Base-by-base conservation (phyloP, 73 alveolate genomes). In the Symbiodinium natans region DNA sequence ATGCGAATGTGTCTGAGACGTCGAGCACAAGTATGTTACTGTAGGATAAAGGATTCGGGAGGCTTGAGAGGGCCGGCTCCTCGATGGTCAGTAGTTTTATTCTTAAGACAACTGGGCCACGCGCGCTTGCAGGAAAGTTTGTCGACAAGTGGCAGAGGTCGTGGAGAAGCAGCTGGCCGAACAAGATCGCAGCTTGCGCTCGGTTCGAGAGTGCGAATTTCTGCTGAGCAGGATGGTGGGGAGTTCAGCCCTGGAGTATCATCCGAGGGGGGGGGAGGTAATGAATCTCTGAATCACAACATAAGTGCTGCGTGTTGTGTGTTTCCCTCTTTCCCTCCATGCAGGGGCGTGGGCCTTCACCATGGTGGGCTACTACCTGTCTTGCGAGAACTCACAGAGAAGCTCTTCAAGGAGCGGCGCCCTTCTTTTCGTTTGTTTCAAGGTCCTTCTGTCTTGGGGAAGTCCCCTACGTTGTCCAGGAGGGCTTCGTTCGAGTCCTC, bases 341-440 rank as follows among this genome's bases (percentile, higher is more conserved):
- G 73, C 95, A 88, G 99, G 94, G 99, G 99, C n/a, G 99, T 99
- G n/a, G 99, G 99, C 10, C 99, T 99, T 36, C 99, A 99, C 99
- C 99, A 99, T 99, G 99, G 99, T n/a, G 99, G 99, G 27, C 99
- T 99, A 99, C 94, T 99, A 59, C 99, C 99, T 2, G 99, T 99
- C 27, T 99, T 99, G 84, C 99, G 99, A 52, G 99, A 99, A 99
- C 73, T 93, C 59, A 99, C 99, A 23, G 99, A 99, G 98, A 99
- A 99, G 73, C 99, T 99, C 52, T 99, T 99, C 99, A 98, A 99
- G 73, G 99, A 99, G 86, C 48, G 19, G 41, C 11, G 83, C 0
- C 33, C 10, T 27, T 15, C 21, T 13, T 46, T 46, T 6, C 59
- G 59, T 46, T 9, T 46, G 59, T 6, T 13, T 46, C n/a, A n/a